Base-by-base conservation (phyloP, 768 basidiomycete genomes). In the Xerocomus brunneocitrinus region DNA sequence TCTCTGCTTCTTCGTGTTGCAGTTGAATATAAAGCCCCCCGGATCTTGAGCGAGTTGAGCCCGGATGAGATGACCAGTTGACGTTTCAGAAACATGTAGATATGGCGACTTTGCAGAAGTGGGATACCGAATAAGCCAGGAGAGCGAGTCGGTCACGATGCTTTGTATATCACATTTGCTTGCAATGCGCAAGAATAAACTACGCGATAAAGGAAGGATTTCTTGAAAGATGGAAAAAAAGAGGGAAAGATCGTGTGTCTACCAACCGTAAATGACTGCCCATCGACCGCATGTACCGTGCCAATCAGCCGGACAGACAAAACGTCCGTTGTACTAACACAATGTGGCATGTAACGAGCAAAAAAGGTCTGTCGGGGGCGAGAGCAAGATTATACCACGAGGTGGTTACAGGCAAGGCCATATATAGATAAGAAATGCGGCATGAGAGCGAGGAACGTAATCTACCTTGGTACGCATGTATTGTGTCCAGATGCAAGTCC, bases 391-490 rank as follows among this genome's bases (percentile, higher is more conserved):
- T 67, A 65, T 55, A 50, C 62, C 62, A 66, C 55, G 25, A 44
- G 50, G 38, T 19, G 31, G 39, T 56, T 48, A 40, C 48, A 46
- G 44, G 49, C 39, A 24, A 55, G 25, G 54, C 47, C 57, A 64
- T 52, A 51, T 54, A 59, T 45, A 59, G 53, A 62, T 48, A 51
- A 51, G n/a, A 44, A 28, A 25, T 65, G 65, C 53, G 49, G 55
- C 64, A 62, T 62, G 53, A 58, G 41, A 53, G 31, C 38, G 58
- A 50, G 49, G 19, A 56, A 56, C 57, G 52, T 65, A 57, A 53
- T 61, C 62, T 65, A 66, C 59, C 62, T 54, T 56, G 39, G 56
- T 63, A 66, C 64, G 58, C 65, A 65, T 62, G 66, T 60, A 56
- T 24, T 40, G 34, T 60, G 65, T 66, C 65, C 63, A 34, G 27